Base-by-base conservation (phyloP, 345 rosid genomes). In the Laguncularia racemosa region DNA sequence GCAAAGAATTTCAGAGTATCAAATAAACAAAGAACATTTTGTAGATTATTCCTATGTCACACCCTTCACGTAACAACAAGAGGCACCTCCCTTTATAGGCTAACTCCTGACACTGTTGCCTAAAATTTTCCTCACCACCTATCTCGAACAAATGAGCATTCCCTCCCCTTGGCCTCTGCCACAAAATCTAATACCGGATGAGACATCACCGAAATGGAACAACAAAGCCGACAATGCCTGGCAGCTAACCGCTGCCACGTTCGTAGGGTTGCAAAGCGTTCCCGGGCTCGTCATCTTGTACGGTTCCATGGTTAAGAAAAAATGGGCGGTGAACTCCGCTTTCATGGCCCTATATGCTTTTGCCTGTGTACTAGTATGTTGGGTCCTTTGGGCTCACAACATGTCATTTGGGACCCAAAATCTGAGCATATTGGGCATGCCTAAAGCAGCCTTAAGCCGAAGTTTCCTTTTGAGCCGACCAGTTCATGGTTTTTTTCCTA, bases 271-370 rank as follows among this genome's bases (percentile, higher is more conserved):
- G 17, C 91, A 84, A 47, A 81, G 81, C 56, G 81, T 84, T n/a
- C 86, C 91, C 0, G 86, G 86, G 3, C 78, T 81, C 0, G 84
- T 81, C 4, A 77, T 77, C 53, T 73, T 84, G 12, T 81, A 84
- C 43, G 90, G 86, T 15, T 78, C 81, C 70, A 71, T 81, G 78
- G 86, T 84, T 15, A 84, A 84, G 71, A 84, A 84, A 58, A 83
- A 83, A 71, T 78, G 89, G 86, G 86, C 84, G 3, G 81, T 81
- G 12, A 84, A 81, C 66, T 81, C 83, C 0, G 80, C 87, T 46
- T 84, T 84, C 67, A 79, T 84, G 91, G 85, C 83, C 13, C 59
- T 84, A 9, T 84, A 81, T 20, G 85, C 81, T 16, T 84, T 79
- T 21, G 87, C 87, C 0, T 69, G 73, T 2, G 79, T 70, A 17